Evolutionary conservation across 1,284 basidiomycete species (phyloP).

Genomic region (Stereum hirsutum): DNA sequence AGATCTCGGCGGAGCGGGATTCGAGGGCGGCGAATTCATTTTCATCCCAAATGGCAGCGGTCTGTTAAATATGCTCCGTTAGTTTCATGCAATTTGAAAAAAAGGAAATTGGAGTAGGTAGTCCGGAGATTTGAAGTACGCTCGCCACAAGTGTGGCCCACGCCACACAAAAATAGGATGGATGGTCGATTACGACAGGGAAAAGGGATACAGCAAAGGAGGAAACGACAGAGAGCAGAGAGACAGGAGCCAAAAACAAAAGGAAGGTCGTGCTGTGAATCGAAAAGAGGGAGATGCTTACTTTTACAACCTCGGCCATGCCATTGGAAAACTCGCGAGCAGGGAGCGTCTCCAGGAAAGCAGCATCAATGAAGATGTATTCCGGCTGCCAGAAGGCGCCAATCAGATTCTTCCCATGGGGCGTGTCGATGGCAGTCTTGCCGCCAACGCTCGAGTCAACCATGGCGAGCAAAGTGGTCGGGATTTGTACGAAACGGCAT

Average conservation of each 20-base stretch:
- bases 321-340: constrained; percentile 94
- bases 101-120: background rate
- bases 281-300: constrained; percentile 29
- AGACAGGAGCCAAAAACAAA: background rate
- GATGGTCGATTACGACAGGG: too few species aligned
- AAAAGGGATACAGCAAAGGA: background rate
- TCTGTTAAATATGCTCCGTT: constrained; percentile 36
- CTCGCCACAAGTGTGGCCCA: too few species aligned
- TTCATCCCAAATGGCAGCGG: constrained; percentile 94
- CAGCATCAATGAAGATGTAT: constrained; percentile 96
- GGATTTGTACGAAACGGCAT: constrained; percentile 91
- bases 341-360: constrained; percentile 92
- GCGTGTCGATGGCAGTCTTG: constrained; percentile 98
- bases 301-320: constrained; percentile 98
- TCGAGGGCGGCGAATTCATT: constrained; percentile 82
- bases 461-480: constrained; percentile 96
- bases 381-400: constrained; percentile 98
- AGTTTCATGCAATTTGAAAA: background rate
- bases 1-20: constrained; percentile 75
- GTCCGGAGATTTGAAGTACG: background rate
- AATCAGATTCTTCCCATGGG: constrained; percentile 94
- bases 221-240: background rate
- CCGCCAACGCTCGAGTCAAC: constrained; percentile 97
- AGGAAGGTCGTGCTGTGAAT: background rate
- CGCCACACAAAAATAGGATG: too few species aligned